Conservation (phyloP, 768 basidiomycete species). For the Leccinum disarticulatum region DNA sequence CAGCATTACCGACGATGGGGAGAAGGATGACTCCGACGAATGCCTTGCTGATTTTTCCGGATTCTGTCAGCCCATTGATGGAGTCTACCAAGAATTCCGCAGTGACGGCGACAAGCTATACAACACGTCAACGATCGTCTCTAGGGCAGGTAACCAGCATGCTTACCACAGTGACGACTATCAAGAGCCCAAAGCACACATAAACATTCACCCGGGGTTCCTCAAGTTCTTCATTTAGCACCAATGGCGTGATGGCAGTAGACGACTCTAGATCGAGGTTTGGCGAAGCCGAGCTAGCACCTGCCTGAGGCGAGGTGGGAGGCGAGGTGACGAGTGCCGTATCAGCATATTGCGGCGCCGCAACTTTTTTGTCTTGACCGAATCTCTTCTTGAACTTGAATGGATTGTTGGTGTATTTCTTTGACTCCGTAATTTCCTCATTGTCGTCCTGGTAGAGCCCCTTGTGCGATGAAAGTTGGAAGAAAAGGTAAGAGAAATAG, state of each 20-base stretch:
- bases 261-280: conserved; percentile 14
- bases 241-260: background rate
- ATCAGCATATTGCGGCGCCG: conserved; percentile 4
- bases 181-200: conserved; percentile 52
- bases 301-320: background rate
- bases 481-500: conserved; percentile 71
- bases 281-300: background rate
- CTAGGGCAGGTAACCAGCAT: background rate
- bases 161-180: conserved; percentile 62
- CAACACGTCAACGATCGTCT: background rate
- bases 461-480: conserved; percentile 79
- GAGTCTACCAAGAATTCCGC: conserved; percentile 76
- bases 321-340: conserved; percentile 6
- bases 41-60: conserved; percentile 62
- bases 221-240: conserved; percentile 34
- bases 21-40: conserved; percentile 88
- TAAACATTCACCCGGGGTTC: conserved; percentile 54
- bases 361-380: conserved; percentile 12
- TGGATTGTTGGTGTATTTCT: conserved; percentile 44
- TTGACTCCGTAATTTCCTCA: conserved; percentile 39
- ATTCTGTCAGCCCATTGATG: conserved; percentile 67
- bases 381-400: conserved; percentile 26
- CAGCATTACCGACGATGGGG: conserved; percentile 90
- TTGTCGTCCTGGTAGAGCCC: conserved; percentile 56
- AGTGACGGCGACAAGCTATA: conserved; percentile 53